Evolutionary conservation across 331 rosid species (phyloP), one percentile per base, ranked within the genome.

Genomic region (Pyrus hybrid): DNA sequence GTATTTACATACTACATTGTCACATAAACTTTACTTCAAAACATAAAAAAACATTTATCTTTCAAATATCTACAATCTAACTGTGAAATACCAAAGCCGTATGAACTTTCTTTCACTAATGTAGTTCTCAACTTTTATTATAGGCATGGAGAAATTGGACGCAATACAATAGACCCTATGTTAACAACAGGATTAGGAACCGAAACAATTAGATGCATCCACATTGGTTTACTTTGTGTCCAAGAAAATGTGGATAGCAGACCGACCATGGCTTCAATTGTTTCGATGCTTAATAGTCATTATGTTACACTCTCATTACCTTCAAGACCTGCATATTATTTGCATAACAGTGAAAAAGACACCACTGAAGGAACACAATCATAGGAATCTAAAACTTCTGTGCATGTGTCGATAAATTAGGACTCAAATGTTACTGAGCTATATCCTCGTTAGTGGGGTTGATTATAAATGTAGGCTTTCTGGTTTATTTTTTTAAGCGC

Each of bases 131-230:
- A 41, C 47, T 41, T 41, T 41, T 41, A 11, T 33, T 74, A 67
- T 70, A 76, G 84, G 85, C 81, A 0, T 81, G 84, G 90, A 33
- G 69, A 67, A 68, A 71, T 13, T 86, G 87, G 87, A 73, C 53
- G 69, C 63, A 67, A 49, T n/a, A 67, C 79, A 6, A 41, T 83
- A 18, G 90, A 83, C 72, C 83, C 83, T 2, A 25, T 51, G 2
- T 28, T 83, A 8, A 54, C 0, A 0, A 56, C 22, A 5, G 65
- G 74, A 23, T 58, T 79, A 14, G 28, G 43, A 33, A 57, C 21
- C 73, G 86, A 86, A 79, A 71, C 63, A 32, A 73, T 81, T 54
- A 81, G 87, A 81, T 83, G 84, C 72, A 73, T 86, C 53, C 90
- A 79, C 47, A 73, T 86, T 13, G 90, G 79, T 0, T 73, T 86